Conservation (phyloP, 768 basidiomycete genomes). For the Saitozyma sp. region DNA sequence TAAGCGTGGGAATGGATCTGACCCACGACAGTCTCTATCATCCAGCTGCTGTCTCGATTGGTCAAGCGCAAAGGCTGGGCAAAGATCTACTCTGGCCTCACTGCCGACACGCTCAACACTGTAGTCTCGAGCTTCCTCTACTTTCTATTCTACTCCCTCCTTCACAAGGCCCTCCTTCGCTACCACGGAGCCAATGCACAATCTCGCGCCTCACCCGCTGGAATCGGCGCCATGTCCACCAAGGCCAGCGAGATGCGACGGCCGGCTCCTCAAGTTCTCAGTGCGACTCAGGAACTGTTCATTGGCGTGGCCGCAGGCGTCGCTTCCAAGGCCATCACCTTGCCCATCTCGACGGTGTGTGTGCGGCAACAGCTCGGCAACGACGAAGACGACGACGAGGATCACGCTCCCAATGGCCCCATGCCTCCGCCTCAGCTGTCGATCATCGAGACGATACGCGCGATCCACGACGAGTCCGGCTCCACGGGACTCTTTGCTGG, state of each 20-base stretch:
- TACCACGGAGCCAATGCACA: too few species aligned
- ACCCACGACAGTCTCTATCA: slow-evolving; percentile 26
- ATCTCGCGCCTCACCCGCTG: slow-evolving; percentile 26
- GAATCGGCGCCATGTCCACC: slow-evolving; percentile 20
- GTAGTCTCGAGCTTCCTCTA: slow-evolving; percentile 42
- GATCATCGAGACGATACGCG: slow-evolving; percentile 15
- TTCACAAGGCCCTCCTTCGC: slow-evolving; percentile 18
- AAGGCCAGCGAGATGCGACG: slow-evolving; percentile 16
- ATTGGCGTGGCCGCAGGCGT: slow-evolving; percentile 38
- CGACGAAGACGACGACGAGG: slow-evolving; percentile 13
- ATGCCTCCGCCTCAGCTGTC: slow-evolving; percentile 2
- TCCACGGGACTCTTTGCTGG: slow-evolving; percentile 32
- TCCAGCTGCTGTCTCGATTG: slow-evolving; percentile 30
- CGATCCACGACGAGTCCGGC: slow-evolving; percentile 29
- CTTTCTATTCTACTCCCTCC: slow-evolving; percentile 34
- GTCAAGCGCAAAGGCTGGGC: slow-evolving; percentile 15
- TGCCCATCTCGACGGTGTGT: slow-evolving; percentile 41
- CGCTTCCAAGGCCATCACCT: slow-evolving; percentile 33
- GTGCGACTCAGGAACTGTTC: slow-evolving; percentile 23
- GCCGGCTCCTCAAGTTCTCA: background rate
- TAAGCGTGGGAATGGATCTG: background rate
- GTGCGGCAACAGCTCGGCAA: slow-evolving; percentile 33
- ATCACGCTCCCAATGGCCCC: background rate
- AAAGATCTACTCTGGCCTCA: slow-evolving; percentile 32
- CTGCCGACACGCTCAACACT: slow-evolving; percentile 40